Percentiles rank a stretch among this genome's conserved stretches.
phyloP scores from a whole-genome alignment of 768 basidiomycete genomes.

The Russula abietina region DNA sequence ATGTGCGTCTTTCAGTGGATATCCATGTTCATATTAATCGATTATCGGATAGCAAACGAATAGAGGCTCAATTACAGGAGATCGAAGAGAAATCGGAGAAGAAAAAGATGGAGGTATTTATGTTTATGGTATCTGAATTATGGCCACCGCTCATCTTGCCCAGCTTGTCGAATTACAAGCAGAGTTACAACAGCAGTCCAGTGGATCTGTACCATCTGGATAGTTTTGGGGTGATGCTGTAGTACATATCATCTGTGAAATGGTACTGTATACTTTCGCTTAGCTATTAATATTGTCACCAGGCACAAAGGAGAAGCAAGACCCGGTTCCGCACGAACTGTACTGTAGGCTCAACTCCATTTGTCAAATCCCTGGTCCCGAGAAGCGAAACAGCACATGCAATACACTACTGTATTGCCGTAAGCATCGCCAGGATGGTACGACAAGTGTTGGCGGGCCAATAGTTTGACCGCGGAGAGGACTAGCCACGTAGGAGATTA shows the following conservation, averaged over 20 bases:
- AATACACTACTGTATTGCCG: too few species aligned
- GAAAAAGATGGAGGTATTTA: slow-evolving; percentile 72
- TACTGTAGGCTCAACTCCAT: too few species aligned
- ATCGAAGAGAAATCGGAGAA: slow-evolving; percentile 68
- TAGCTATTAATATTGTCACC: background rate
- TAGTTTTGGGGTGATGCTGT: too few species aligned
- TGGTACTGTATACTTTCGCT: background rate
- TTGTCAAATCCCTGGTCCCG: background rate
- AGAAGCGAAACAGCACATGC: too few species aligned
- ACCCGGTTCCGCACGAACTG: too few species aligned
- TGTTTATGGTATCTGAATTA: background rate
- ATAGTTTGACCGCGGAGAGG: too few species aligned
- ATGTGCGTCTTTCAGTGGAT: slow-evolving; percentile 50
- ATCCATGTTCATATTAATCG: slow-evolving; percentile 16
- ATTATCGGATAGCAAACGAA: slow-evolving; percentile 51
- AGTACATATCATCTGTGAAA: too few species aligned
- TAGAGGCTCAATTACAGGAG: slow-evolving; percentile 79
- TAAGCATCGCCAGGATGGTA: too few species aligned
- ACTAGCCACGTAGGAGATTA: too few species aligned
- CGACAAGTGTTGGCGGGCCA: too few species aligned
- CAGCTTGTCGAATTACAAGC: slow-evolving; percentile 67
- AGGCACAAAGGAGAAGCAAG: background rate
- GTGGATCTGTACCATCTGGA: slow-evolving; percentile 10
- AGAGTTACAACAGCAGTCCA: slow-evolving; percentile 40
- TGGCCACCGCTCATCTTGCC: background rate